phyloP scores from a whole-genome alignment of 306 rosid genomes.

The Lotus japonicus region DNA sequence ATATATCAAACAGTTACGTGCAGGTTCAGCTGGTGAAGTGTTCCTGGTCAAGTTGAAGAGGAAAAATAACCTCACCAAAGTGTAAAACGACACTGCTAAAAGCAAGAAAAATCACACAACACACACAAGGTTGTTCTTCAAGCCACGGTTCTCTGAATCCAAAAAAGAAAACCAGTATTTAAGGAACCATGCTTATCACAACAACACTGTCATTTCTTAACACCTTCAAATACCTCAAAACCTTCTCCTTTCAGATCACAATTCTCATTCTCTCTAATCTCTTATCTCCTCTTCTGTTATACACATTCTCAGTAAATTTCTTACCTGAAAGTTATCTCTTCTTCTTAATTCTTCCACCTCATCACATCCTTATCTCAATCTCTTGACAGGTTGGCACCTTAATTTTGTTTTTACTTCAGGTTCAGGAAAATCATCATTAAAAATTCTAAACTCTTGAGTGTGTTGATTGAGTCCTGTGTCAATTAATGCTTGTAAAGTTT shows the following conservation, averaged over 20 bases:
- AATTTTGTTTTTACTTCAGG: neutral
- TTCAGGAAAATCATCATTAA: neutral
- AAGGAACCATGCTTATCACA: conserved; percentile 21
- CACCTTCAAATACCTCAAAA: conserved; percentile 18
- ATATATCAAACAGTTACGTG: conserved; percentile 31
- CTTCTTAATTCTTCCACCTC: neutral
- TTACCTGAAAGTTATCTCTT: neutral
- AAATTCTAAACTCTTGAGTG: neutral
- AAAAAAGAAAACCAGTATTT: conserved; percentile 37
- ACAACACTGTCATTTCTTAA: conserved; percentile 28
- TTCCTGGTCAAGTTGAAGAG: conserved; percentile 35
- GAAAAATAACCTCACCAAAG: conserved; percentile 21
- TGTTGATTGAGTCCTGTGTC: neutral
- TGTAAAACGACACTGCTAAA: conserved; percentile 25
- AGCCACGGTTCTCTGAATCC: conserved; percentile 51
- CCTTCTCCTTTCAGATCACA: neutral
- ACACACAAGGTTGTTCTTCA: conserved; percentile 30
- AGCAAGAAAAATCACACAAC: conserved; percentile 32
- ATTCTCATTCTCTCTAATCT: neutral
- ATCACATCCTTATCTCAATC: neutral
- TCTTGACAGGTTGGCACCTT: neutral
- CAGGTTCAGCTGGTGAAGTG: conserved; percentile 38
- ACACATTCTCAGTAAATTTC: conserved; percentile 12
- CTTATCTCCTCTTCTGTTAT: neutral
- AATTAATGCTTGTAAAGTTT: neutral